Base-by-base conservation (phyloP, 495 filamentous ascomycete species). In the Pyrenula massariospora region DNA sequence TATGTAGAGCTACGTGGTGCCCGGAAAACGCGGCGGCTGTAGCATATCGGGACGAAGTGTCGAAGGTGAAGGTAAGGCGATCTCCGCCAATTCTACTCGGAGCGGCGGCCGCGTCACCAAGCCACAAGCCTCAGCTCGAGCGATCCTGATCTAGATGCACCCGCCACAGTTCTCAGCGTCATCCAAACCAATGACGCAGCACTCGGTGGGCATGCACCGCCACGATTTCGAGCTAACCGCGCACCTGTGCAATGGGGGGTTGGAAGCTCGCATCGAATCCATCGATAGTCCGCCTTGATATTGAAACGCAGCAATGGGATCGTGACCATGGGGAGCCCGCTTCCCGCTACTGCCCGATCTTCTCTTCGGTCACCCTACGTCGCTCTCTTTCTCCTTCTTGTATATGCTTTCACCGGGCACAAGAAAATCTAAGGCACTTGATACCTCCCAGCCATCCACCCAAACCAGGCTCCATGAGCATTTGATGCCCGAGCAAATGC, bases 321-420 rank as follows among this genome's bases (percentile, higher is more conserved):
- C 31, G 31, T 42, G 31, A 42, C 31, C 5, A 42, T 15, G 15
- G 31, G 31, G 5, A 8, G 31, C 15, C 8, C 5, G 15, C 31
- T 5, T 15, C 31, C 31, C 31, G 31, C 31, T 15, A 5, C 15
- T 42, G 31, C 8, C 31, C 31, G 31, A 5, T 42, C 77, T 42
- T 5, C 31, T 42, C 15, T 15, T 42, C n/a, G n/a, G n/a, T n/a
- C 15, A 5, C 31, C 31, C 15, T 15, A 5, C 31, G 31, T 42
- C 31, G 5, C 15, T 42, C 31, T 42, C 31, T 15, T 42, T 42
- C 31, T 8, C n/a, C 31, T 42, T 42, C 31, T 5, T 42, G 31
- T 42, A 42, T 15, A 42, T 42, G 15, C 5, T 42, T 42, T 5
- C 5, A 42, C 15, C 31, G 15, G 31, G 15, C n/a, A n/a, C n/a